Base-by-base conservation (phyloP, 257 asterid species). In the Solanum dulcamara region DNA sequence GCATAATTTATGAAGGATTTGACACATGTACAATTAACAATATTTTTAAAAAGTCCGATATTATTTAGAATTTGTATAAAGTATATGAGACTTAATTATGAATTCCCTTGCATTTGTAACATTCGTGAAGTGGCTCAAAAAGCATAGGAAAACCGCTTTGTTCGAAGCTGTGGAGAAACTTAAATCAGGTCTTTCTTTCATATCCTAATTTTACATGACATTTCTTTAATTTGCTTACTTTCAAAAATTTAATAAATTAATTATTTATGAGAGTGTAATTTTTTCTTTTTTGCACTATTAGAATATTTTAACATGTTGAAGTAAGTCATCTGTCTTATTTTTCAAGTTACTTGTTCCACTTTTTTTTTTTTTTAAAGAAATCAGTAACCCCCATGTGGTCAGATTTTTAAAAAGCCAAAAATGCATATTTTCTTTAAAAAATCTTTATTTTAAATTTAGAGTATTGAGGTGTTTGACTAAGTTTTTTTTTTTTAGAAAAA, bases 91-190 rank as follows among this genome's bases (percentile, higher is more conserved):
- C 10, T 68, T n/a, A 10, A n/a, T 53, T 67, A 32, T 33, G 14
- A 10, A 11, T 33, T 33, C 5, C 13, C 35, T 38, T 74, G 22
- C 18, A 42, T 75, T 75, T 74, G 81, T 6, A 3, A 74, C 13
- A 7, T 87, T 38, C 35, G 64, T 87, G 81, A 85, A 94, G 97
- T 92, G 96, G 97, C 92, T 94, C 32, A 89, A 91, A 80, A 91
- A 91, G 46, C 94, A 90, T 46, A 89, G 86, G 92, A 93, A 93
- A 83, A 87, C 87, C 60, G 90, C 96, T 42, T 83, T 94, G 26
- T 87, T 81, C 70, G 98, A 93, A 86, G 98, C 98, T 64, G 88
- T 84, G 4, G 92, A 94, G 91, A 94, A 90, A 92, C 92, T 93
- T 13, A 93, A 92, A 84, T 90, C 97, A 84, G 94, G 94, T 93